Base-by-base conservation (phyloP, 129 eudicot genomes). In the Gnaphalium uliginosum region DNA sequence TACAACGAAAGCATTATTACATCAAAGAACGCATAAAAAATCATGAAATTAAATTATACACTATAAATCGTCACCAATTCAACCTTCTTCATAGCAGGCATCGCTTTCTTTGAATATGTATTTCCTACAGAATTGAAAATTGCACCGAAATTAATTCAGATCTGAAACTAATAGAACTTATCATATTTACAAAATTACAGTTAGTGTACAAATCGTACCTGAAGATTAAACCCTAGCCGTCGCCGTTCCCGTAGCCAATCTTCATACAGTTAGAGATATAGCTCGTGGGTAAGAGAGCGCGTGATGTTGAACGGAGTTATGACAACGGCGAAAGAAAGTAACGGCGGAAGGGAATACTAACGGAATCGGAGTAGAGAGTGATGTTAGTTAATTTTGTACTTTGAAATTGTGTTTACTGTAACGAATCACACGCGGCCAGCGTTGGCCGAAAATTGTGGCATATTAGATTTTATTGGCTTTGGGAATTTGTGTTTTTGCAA, bases 41-140 rank as follows among this genome's bases (percentile, higher is more conserved):
- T 32, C 37, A 29, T 80, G 37, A 1, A 46, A 29, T 65, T 33
- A 79, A 10, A 78, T 30, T 58, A 70, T 56, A 68, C 51, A 41
- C 37, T 15, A 61, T 72, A 56, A 39, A 27, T 58, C 2, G 18
- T 43, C 51, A 43, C 53, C n/a, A 68, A 2, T 56, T 67, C 73
- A 71, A 86, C 87, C 87, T 85, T 74, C 65, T 81, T 76, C 90
- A 86, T 50, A 35, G 87, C 85, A 60, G 90, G 90, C 87, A 83
- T 83, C 74, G 74, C 72, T 64, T 56, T 71, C 32, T 25, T 57
- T 23, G 53, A 26, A 5, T 14, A 41, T 46, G 35, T 48, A 69
- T 57, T 69, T 25, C 67, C 65, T n/a, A 39, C 39, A 33, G 23
- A 76, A 17, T 19, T 1, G 27, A 23, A 75, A 46, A 27, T 3